These are phyloP conservation scores for Ramaria sp. DNA, from an alignment of 768 basidiomycete species.

Conservation along the genomic window DNA sequence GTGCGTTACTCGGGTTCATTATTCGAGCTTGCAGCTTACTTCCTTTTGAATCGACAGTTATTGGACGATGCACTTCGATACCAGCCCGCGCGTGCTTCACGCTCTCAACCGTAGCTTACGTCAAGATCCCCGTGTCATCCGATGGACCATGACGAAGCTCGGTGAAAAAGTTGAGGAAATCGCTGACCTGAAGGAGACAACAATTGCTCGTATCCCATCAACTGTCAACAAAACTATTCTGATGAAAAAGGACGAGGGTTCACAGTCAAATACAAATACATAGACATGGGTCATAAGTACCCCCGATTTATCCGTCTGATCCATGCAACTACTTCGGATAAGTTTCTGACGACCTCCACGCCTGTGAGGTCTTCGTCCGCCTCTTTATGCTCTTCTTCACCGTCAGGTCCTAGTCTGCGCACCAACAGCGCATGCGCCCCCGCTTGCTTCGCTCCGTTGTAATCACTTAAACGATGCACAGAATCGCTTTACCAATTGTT, in stretches of 20 bases:
- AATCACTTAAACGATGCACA: conserved; percentile 37
- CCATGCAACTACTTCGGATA: conserved; percentile 27
- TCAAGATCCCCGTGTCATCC: conserved; percentile 71
- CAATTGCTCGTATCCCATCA: background rate
- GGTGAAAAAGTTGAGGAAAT: conserved; percentile 66
- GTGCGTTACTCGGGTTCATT: conserved; percentile 35
- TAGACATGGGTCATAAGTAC: background rate
- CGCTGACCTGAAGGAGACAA: conserved; percentile 12
- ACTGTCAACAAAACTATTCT: background rate
- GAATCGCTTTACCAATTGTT: background rate
- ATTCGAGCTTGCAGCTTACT: background rate
- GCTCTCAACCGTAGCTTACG: conserved; percentile 59
- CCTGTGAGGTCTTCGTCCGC: conserved; percentile 28
- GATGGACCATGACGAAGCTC: conserved; percentile 72
- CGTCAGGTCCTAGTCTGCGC: conserved; percentile 36
- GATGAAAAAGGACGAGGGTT: background rate
- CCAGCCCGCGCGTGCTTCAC: conserved; percentile 58
- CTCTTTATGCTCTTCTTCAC: conserved; percentile 34
- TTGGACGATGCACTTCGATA: conserved; percentile 88
- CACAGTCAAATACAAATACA: too few relatives aligned
- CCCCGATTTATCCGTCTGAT: conserved; percentile 13
- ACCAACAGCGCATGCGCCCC: conserved; percentile 51
- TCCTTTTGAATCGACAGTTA: conserved; percentile 39
- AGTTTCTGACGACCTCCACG: conserved; percentile 27
- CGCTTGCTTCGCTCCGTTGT: conserved; percentile 43